These are phyloP conservation scores for Datisca glomerata DNA, from an alignment of 306 rosid genomes.

Conservation along the genomic window DNA sequence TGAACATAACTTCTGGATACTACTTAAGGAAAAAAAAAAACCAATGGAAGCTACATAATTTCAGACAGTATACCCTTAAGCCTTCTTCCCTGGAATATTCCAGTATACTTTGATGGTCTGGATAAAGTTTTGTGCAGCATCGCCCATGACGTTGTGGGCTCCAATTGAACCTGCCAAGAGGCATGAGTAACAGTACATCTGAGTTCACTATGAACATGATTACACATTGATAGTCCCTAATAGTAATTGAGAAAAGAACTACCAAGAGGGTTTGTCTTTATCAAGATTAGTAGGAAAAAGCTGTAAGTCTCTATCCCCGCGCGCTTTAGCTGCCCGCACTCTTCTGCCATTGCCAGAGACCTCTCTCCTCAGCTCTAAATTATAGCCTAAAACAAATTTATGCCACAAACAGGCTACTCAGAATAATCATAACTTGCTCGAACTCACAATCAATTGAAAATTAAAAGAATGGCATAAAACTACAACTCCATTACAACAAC, in stretches of 20 bases:
- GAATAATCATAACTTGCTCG: no score
- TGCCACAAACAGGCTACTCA: no score
- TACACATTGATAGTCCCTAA: no score
- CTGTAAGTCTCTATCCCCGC: slow-evolving; percentile 51
- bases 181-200: no score
- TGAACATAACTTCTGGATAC: background rate
- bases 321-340: slow-evolving; percentile 52
- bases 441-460: no score
- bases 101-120: slow-evolving; percentile 67
- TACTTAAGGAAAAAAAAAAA: background rate
- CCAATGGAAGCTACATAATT: no score
- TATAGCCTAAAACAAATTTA: slow-evolving; percentile 26
- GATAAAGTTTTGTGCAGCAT: slow-evolving; percentile 39
- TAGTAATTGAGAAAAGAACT: no score
- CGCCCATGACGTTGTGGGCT: slow-evolving; percentile 84
- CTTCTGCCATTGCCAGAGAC: slow-evolving; percentile 47
- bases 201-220: no score
- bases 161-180: slow-evolving; percentile 66
- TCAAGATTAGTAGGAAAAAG: no score
- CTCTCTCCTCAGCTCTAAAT: slow-evolving; percentile 15
- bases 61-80: slow-evolving; percentile 32
- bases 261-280: no score
- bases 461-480: no score
- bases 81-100: slow-evolving; percentile 99
- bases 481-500: no score